These are phyloP conservation scores for Barnettozyma sp. DNA, from an alignment of 805 yeast genomes.

Conservation along the genomic window DNA sequence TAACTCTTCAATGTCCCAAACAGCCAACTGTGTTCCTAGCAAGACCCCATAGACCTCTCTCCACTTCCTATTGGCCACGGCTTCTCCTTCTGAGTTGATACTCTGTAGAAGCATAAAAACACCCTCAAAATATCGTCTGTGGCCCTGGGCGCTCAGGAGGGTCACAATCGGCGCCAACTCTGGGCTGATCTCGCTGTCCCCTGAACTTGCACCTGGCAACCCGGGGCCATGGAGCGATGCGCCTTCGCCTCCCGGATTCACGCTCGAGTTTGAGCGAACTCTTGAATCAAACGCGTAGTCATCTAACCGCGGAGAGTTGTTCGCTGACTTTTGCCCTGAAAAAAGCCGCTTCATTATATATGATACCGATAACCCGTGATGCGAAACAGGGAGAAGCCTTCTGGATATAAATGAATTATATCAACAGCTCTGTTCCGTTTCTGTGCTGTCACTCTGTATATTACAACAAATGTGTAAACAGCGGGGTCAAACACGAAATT, in stretches of 20 bases:
- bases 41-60: slow-evolving; percentile 86
- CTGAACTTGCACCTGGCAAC: too few species aligned
- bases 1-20: slow-evolving; percentile 78
- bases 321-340: slow-evolving; percentile 7
- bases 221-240: slow-evolving; percentile 1
- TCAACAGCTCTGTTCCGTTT: too few species aligned
- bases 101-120: slow-evolving; percentile 68
- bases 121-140: slow-evolving; percentile 71
- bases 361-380: too few species aligned
- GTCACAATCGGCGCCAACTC: slow-evolving; percentile 64
- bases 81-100: slow-evolving; percentile 77
- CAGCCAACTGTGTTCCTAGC: slow-evolving; percentile 84
- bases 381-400: too few species aligned
- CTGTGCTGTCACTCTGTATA: too few species aligned
- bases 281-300: slow-evolving; percentile 2
- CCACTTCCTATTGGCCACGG: slow-evolving; percentile 76
- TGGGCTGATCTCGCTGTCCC: slow-evolving; percentile 24
- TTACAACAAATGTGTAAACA: too few species aligned
- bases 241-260: neutral
- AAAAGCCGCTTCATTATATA: slow-evolving; percentile 7
- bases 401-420: too few species aligned
- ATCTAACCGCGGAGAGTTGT: slow-evolving; percentile 5
- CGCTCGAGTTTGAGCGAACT: slow-evolving; percentile 3
- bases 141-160: slow-evolving; percentile 62
- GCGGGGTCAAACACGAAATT: too few species aligned